These are phyloP conservation scores for Pythium insidiosum DNA, from an alignment of 352 stramenopile species.

Conservation along the genomic window DNA sequence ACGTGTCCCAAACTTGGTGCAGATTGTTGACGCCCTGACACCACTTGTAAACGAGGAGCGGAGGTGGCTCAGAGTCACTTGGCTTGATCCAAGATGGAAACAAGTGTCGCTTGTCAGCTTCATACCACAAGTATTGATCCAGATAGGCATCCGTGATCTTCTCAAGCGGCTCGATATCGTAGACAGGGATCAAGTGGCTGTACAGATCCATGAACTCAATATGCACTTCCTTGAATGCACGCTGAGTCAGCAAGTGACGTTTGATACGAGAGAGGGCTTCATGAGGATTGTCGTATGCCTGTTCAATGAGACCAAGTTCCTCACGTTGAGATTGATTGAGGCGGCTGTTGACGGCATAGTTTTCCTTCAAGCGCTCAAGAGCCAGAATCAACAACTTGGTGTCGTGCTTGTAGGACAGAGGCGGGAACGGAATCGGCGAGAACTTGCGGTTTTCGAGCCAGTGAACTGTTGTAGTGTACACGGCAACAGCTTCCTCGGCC, in stretches of 20 bases:
- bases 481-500: constrained; percentile 98
- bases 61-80: constrained; percentile 97
- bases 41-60: constrained; percentile 99
- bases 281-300: constrained; percentile 99
- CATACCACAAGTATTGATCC: constrained; percentile 99
- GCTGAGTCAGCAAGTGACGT: constrained; percentile 97
- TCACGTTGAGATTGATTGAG: constrained; percentile 98
- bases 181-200: constrained; percentile 97
- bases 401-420: constrained; percentile 99
- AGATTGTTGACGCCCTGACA: constrained; percentile 99
- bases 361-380: constrained; percentile 98
- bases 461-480: constrained; percentile 99
- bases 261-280: constrained; percentile 99
- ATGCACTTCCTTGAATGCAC: constrained; percentile 99
- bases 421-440: constrained; percentile 98
- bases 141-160: constrained; percentile 99
- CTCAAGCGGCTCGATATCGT: constrained; percentile 99
- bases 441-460: constrained; percentile 99
- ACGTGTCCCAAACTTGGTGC: constrained; percentile 97
- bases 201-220: constrained; percentile 99
- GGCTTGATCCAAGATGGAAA: constrained; percentile 99
- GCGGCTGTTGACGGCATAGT: constrained; percentile 95
- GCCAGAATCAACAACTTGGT: constrained; percentile 99
- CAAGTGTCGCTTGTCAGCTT: constrained; percentile 99
- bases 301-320: constrained; percentile 98